Conservation (phyloP, 179 eudicot species). For the Heliamphora pulchella region DNA sequence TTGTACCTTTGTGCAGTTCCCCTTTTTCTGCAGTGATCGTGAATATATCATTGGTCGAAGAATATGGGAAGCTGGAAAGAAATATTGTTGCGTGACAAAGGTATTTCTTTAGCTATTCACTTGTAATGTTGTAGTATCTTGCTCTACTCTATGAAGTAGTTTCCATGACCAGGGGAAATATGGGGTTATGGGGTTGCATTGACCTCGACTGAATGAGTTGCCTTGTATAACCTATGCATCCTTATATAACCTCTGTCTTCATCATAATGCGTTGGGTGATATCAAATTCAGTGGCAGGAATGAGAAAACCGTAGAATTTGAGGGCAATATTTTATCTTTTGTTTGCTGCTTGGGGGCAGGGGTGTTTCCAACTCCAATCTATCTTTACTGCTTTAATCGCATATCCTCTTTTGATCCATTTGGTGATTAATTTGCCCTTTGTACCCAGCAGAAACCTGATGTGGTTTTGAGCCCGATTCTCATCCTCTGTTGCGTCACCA, state of each 20-base stretch:
- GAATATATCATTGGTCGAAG: constrained; percentile 88
- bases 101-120: constrained; percentile 12
- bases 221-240: neutral
- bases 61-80: constrained; percentile 88
- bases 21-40: constrained; percentile 96
- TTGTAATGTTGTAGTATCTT: neutral
- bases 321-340: neutral
- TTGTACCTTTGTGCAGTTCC: constrained; percentile 53
- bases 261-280: neutral
- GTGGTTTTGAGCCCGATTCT: neutral
- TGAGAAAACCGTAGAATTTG: neutral
- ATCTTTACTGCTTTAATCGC: no score
- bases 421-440: neutral
- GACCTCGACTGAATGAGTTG: neutral
- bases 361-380: neutral
- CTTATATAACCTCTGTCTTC: neutral
- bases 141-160: neutral
- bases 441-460: neutral
- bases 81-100: constrained; percentile 84
- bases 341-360: no score
- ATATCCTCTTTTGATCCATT: neutral
- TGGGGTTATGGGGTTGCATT: neutral
- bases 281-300: neutral
- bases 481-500: neutral
- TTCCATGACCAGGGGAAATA: neutral